Evolutionary conservation across 208 protist species (phyloP).

Genomic region (Trypanosoma grayi): DNA sequence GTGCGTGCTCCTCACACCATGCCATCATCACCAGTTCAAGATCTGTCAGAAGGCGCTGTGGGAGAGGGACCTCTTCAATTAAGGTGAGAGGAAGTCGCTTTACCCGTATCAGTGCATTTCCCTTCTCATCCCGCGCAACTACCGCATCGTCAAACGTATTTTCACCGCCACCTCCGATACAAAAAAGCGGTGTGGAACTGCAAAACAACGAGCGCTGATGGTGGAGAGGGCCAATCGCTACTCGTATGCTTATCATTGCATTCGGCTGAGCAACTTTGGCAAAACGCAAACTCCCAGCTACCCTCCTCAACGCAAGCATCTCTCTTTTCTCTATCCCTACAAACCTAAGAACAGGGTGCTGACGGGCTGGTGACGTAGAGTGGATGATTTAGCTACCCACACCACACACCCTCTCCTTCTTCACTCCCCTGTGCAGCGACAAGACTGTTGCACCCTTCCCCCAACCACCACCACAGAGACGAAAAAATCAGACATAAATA

Average conservation of each 20-base stretch:
- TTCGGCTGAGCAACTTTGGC: neutral
- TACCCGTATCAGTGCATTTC: conserved; percentile 66
- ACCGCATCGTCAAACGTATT: conserved; percentile 33
- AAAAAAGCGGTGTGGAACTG: conserved; percentile 9
- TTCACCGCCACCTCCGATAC: neutral
- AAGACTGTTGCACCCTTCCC: no score
- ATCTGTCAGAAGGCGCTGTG: conserved; percentile 71
- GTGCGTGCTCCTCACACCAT: conserved; percentile 86
- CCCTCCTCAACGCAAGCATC: conserved; percentile 4
- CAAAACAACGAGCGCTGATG: conserved; percentile 9
- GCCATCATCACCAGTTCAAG: conserved; percentile 88
- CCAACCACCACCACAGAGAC: no score
- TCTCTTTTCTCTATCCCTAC: no score
- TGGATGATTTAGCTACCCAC: no score
- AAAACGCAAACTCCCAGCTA: neutral
- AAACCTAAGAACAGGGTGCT: neutral
- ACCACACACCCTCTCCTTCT: no score
- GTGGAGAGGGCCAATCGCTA: neutral
- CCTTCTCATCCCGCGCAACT: conserved; percentile 58
- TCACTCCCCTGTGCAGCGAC: no score
- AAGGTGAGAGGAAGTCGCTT: conserved; percentile 69
- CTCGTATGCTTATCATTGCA: neutral
- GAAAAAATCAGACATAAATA: no score
- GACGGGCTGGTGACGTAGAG: neutral
- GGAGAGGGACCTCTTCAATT: conserved; percentile 81